phyloP scores from a whole-genome alignment of 2,329 filamentous ascomycete genomes.

The Alternaria sp. region DNA sequence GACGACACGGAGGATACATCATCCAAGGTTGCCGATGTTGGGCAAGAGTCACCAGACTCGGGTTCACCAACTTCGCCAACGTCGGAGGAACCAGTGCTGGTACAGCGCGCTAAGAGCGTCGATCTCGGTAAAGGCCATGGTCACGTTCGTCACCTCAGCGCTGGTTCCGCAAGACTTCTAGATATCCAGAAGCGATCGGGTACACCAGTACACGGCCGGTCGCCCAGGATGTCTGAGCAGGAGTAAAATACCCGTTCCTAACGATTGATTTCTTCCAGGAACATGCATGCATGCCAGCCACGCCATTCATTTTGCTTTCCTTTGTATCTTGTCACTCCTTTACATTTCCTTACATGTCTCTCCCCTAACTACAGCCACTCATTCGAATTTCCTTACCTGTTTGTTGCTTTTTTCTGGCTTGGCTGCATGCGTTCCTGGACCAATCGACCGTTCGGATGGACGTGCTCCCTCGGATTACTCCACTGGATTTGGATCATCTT shows the following conservation, averaged over 20 bases:
- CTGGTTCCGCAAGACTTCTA: slow-evolving; percentile 78
- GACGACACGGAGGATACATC: slow-evolving; percentile 44
- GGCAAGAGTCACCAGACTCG: slow-evolving; percentile 37
- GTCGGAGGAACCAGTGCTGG: slow-evolving; percentile 39
- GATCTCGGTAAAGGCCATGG: slow-evolving; percentile 71
- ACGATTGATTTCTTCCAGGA: slow-evolving; percentile 25
- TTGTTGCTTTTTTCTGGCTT: slow-evolving; percentile 27
- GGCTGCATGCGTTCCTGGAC: slow-evolving; percentile 28
- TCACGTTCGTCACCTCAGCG: slow-evolving; percentile 76
- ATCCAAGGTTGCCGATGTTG: slow-evolving; percentile 42
- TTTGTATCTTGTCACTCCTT: slow-evolving; percentile 48
- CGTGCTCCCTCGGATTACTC: slow-evolving; percentile 1
- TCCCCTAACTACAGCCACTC: slow-evolving; percentile 21
- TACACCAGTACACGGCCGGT: slow-evolving; percentile 38
- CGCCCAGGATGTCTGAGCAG: slow-evolving; percentile 34
- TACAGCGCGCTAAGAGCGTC: slow-evolving; percentile 75
- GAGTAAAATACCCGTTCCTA: slow-evolving; percentile 29
- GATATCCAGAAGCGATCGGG: slow-evolving; percentile 62
- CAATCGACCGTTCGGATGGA: slow-evolving; percentile 5
- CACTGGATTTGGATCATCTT: slow-evolving; percentile 9
- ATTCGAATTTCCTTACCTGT: slow-evolving; percentile 15
- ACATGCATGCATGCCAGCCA: slow-evolving; percentile 40
- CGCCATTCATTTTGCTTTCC: slow-evolving; percentile 48
- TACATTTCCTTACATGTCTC: slow-evolving; percentile 40
- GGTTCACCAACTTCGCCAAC: slow-evolving; percentile 43